phyloP scores from a whole-genome alignment of 371 early-diverging fungal species.

The Conidiobolus coronatus region DNA sequence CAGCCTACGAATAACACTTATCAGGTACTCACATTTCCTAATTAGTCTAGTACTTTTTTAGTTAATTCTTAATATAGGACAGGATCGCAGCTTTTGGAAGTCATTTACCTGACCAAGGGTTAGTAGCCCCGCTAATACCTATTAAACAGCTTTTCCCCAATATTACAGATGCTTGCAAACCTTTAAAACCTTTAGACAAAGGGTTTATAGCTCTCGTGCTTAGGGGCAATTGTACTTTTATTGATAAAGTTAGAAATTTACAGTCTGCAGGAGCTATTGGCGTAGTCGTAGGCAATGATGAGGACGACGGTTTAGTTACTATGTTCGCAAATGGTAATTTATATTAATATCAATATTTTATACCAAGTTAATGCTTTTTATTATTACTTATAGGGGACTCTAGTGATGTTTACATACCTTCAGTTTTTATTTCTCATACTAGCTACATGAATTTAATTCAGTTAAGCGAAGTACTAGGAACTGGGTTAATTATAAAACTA shows the following conservation, averaged over 20 bases:
- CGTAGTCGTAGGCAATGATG: conserved; percentile 69
- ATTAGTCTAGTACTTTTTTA: no score
- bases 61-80: conserved; percentile 16
- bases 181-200: conserved; percentile 2
- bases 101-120: conserved; percentile 25
- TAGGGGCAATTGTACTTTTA: conserved; percentile 66
- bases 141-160: conserved; percentile 9
- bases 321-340: conserved; percentile 66
- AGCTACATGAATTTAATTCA: conserved; percentile 26
- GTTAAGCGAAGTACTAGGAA: conserved; percentile 14
- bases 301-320: conserved; percentile 46
- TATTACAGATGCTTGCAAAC: neutral
- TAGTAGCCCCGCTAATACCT: conserved; percentile 19
- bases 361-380: neutral
- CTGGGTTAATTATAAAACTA: conserved; percentile 17
- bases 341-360: neutral
- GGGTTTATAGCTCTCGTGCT: conserved; percentile 64
- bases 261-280: conserved; percentile 66
- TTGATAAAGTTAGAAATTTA: conserved; percentile 71
- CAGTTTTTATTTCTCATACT: conserved; percentile 39
- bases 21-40: no score
- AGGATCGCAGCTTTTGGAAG: conserved; percentile 38
- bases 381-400: conserved; percentile 26
- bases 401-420: conserved; percentile 44
- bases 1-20: no score